These are phyloP conservation scores for Boletus sp. DNA, from an alignment of 768 basidiomycete genomes.

Conservation along the genomic window DNA sequence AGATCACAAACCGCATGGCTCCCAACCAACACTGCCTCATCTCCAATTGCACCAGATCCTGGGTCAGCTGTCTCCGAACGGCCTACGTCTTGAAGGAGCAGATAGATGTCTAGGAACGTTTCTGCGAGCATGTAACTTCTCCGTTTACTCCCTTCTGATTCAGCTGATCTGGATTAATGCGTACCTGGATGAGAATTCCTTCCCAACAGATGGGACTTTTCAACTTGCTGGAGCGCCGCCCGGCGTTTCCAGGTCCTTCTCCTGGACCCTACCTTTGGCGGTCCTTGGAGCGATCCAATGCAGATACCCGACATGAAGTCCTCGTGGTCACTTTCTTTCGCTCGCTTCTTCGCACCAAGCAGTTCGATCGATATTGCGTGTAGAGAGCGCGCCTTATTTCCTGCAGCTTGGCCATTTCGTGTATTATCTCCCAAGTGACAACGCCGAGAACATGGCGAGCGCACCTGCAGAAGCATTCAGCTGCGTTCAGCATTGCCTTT, in stretches of 20 bases:
- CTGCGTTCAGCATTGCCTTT: constrained; percentile 31
- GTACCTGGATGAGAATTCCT: not conserved
- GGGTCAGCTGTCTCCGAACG: constrained; percentile 5
- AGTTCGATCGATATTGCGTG: constrained; percentile 35
- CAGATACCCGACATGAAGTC: constrained; percentile 39
- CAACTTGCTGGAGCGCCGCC: constrained; percentile 18
- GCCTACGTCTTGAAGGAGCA: not conserved
- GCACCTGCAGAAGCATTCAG: constrained; percentile 21
- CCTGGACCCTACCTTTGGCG: constrained; percentile 22
- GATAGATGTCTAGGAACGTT: constrained; percentile 4
- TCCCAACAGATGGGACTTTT: constrained; percentile 1
- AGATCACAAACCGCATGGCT: constrained; percentile 21
- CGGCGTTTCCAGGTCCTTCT: constrained; percentile 24
- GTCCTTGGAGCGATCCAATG: constrained; percentile 33
- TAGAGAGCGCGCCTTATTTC: constrained; percentile 32
- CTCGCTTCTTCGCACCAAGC: constrained; percentile 34
- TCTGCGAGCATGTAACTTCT: constrained; percentile 1
- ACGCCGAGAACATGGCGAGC: constrained; percentile 31
- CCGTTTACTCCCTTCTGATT: not conserved
- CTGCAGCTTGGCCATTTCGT: constrained; percentile 30
- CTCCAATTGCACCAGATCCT: constrained; percentile 9
- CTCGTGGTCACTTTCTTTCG: constrained; percentile 31
- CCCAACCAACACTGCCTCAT: constrained; percentile 20
- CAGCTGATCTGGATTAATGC: not conserved
- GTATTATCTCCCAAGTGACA: constrained; percentile 26